Conservation (phyloP, 352 stramenopile species). For the Ochromonadaceae sp. region DNA sequence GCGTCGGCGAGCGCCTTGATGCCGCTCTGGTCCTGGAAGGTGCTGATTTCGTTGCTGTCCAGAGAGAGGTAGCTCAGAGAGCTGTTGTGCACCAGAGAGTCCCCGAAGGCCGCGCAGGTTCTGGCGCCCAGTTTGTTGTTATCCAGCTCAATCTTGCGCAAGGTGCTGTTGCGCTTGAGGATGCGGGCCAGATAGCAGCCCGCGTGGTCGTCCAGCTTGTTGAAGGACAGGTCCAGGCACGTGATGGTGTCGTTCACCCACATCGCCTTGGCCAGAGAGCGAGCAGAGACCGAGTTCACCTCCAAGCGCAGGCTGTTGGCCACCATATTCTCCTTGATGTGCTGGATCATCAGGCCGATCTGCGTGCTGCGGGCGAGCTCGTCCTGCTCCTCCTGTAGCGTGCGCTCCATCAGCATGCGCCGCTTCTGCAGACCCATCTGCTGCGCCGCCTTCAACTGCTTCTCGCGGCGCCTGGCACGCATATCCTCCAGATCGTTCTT, state of each 20-base stretch:
- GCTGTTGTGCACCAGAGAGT: slow-evolving; percentile 34
- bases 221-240: slow-evolving; percentile 36
- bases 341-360: slow-evolving; percentile 21
- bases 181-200: slow-evolving; percentile 37
- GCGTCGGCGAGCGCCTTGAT: slow-evolving; percentile 11
- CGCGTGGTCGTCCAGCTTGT: slow-evolving; percentile 35
- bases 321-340: slow-evolving; percentile 21
- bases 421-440: slow-evolving; percentile 19
- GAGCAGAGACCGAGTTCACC: slow-evolving; percentile 33
- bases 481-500: slow-evolving; percentile 26
- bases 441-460: background rate
- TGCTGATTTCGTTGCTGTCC: slow-evolving; percentile 23
- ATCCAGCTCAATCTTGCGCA: slow-evolving; percentile 39
- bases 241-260: slow-evolving; percentile 36
- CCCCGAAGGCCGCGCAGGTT: slow-evolving; percentile 33
- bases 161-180: slow-evolving; percentile 34
- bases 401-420: slow-evolving; percentile 23
- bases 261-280: slow-evolving; percentile 38
- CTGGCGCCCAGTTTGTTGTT: slow-evolving; percentile 36
- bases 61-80: slow-evolving; percentile 30
- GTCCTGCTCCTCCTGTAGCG: slow-evolving; percentile 28
- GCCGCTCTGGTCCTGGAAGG: background rate
- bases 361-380: slow-evolving; percentile 17
- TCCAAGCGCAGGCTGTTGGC: slow-evolving; percentile 19
- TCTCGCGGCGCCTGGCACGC: slow-evolving; percentile 21